Conservation (phyloP, 768 basidiomycete species). For the Russula virescens region DNA sequence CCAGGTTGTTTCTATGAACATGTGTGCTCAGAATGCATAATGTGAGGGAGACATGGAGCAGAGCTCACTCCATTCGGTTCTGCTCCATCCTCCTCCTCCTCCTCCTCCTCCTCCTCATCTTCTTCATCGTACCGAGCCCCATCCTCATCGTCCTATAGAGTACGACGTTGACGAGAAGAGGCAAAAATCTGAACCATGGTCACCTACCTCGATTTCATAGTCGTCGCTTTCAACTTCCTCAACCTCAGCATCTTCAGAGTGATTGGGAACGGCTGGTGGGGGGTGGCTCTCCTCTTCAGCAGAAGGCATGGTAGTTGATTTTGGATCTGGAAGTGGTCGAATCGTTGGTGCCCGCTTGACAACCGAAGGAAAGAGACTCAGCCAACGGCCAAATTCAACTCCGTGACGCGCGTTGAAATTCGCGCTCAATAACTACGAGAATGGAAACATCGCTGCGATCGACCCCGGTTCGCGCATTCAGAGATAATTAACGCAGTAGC, state of each 20-base stretch:
- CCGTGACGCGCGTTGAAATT: slow-evolving; percentile 4
- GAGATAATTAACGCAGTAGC: neutral
- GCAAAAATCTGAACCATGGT: neutral
- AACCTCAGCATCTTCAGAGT: neutral
- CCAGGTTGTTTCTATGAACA: neutral
- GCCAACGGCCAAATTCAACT: slow-evolving; percentile 4
- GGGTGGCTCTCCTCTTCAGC: neutral
- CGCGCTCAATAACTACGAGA: slow-evolving; percentile 7
- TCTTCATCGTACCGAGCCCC: neutral
- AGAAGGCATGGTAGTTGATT: slow-evolving; percentile 6
- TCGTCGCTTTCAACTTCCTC: slow-evolving; percentile 16
- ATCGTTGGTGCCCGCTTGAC: neutral
- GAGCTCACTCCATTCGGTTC: slow-evolving; percentile 16
- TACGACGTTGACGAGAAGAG: neutral
- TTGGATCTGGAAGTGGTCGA: neutral
- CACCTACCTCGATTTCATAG: slow-evolving; percentile 14
- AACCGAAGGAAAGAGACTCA: slow-evolving; percentile 8
- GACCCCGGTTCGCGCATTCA: neutral
- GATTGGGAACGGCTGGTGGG: neutral
- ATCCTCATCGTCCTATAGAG: slow-evolving; percentile 6
- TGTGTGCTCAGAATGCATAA: neutral
- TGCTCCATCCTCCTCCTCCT: slow-evolving; percentile 1
- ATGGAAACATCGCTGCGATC: neutral
- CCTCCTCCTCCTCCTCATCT: neutral
- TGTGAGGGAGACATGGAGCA: neutral